A percentile compares a stretch with the other conserved stretches of the same genome.
These are phyloP conservation scores for Coelastrella sp. DNA, from an alignment of 139 green algal genomes.

Conservation along the genomic window DNA sequence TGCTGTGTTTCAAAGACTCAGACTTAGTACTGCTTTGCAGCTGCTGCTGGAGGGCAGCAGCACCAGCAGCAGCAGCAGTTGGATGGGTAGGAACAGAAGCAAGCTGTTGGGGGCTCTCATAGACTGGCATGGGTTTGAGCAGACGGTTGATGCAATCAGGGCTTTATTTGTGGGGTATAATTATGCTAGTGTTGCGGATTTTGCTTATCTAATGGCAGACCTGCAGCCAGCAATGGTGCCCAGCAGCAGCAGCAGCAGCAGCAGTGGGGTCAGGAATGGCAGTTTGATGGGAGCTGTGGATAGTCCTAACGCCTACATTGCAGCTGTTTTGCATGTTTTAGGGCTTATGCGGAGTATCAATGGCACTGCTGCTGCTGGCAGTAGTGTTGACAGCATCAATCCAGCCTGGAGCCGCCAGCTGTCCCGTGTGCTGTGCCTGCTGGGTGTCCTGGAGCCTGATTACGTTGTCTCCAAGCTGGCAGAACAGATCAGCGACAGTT, in stretches of 20 bases:
- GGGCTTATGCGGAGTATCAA: neutral
- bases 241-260: neutral
- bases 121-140: slow-evolving; percentile 19
- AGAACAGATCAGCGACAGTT: slow-evolving; percentile 13
- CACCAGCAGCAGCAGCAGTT: slow-evolving; percentile 16
- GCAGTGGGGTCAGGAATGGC: slow-evolving; percentile 6
- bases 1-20: slow-evolving; percentile 19
- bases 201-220: neutral
- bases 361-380: neutral
- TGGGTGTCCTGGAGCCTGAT: neutral
- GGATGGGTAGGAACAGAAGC: neutral
- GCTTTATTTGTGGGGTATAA: slow-evolving; percentile 3
- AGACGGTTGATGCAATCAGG: neutral
- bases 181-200: neutral
- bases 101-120: slow-evolving; percentile 4
- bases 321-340: slow-evolving; percentile 21
- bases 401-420: neutral
- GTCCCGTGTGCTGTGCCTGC: slow-evolving; percentile 1
- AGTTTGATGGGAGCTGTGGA: neutral
- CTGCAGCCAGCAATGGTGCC: neutral
- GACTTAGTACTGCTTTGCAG: slow-evolving; percentile 8
- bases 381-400: neutral
- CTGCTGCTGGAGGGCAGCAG: slow-evolving; percentile 35
- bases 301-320: slow-evolving; percentile 1
- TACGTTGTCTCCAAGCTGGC: too few species aligned